Evolutionary conservation across 2,329 filamentous ascomycete genomes (phyloP), one percentile per base, ranked within the genome.

Genomic region (Paecilomyces dactylethromorphus): DNA sequence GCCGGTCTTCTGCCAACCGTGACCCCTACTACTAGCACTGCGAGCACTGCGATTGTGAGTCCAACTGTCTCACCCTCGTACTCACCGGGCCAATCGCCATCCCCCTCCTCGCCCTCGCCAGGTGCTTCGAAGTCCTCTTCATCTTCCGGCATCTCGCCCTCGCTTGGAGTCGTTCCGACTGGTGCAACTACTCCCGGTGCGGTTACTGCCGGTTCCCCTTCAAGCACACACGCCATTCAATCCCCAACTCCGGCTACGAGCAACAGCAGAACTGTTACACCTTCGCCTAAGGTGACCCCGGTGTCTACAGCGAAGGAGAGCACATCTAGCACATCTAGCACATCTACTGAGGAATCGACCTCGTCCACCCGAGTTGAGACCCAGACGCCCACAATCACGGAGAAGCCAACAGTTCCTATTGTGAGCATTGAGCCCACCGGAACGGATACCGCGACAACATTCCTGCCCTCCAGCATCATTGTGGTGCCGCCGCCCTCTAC

Each of bases 301-400:
- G 56, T 57, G 15, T 56, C 51, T 22, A 59, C 64, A 55, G 54
- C 59, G 45, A 60, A 57, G 3, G 49, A 59, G 21, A 64, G 63
- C 58, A 64, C 66, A 15, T 62, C 65, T 58, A 49, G n/a, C n/a
- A n/a, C n/a, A n/a, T n/a, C n/a, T n/a, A 64, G 63, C 58, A 64
- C 66, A 15, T 62, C 65, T 58, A 49, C 54, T 39, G 55, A 52
- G 32, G 54, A 35, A 45, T 15, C 32, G 10, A 56, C 54, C 18
- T 56, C 33, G n/a, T 18, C 33, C 22, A 18, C 18, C 39, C 4
- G 4, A 12, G 50, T 52, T 21, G 35, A 45, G 35, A n/a, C 35
- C 7, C 13, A n/a, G 5, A 52, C 50, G n/a, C 50, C 50, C 21
- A 52, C 50, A 5, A 13, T n/a, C 21, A 52, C 50, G 50, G 22